Percentiles rank a stretch among this genome's conserved stretches.
Conservation (phyloP, 148 eudicot species). For the Drosera capensis region DNA sequence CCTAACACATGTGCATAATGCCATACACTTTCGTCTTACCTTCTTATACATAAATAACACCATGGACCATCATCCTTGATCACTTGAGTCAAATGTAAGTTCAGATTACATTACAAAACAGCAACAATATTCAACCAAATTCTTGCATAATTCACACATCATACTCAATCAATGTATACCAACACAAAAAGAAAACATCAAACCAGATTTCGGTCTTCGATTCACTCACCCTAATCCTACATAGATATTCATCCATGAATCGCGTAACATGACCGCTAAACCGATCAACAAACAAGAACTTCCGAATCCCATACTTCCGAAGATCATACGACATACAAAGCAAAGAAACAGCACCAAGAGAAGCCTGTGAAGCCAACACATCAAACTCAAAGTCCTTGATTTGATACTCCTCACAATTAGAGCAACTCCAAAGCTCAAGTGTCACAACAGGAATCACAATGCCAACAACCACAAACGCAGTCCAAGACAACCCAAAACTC, state of each 20-base stretch:
- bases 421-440: constrained; percentile 21
- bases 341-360: constrained; percentile 51
- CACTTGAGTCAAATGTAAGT: too few species aligned
- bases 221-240: constrained; percentile 42
- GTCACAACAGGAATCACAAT: constrained; percentile 27
- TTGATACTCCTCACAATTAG: constrained; percentile 33
- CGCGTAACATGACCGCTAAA: constrained; percentile 28
- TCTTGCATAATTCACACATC: too few species aligned
- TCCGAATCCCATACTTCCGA: constrained; percentile 49
- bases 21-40: too few species aligned
- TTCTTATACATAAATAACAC: too few species aligned
- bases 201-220: not conserved
- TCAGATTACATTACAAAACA: too few species aligned
- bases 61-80: too few species aligned
- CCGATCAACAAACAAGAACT: constrained; percentile 51
- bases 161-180: not conserved
- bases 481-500: constrained; percentile 36
- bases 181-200: not conserved
- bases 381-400: constrained; percentile 49
- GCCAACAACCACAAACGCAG: constrained; percentile 27
- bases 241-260: constrained; percentile 40
- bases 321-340: constrained; percentile 49
- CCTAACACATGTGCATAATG: too few species aligned
- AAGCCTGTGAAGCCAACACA: constrained; percentile 34
- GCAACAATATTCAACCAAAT: too few species aligned